Conservation (phyloP, 208 protist genomes). For the Trypanosoma vivax region DNA sequence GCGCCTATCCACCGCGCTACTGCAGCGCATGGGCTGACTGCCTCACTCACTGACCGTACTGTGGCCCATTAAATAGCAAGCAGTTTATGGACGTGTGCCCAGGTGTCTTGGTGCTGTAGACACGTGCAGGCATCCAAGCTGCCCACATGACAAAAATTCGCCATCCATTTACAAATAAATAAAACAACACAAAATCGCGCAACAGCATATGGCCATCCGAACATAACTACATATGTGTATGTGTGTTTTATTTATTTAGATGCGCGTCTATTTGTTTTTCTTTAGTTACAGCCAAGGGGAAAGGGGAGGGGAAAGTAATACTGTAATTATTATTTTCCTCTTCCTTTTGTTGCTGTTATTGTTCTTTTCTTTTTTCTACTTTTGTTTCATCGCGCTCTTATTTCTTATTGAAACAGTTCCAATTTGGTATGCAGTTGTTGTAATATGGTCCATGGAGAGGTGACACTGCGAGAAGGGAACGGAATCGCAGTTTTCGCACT, state of each 20-base stretch:
- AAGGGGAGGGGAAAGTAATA: neutral
- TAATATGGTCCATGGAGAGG: too few relatives aligned
- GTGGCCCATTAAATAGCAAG: too few relatives aligned
- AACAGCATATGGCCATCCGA: neutral
- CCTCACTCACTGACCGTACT: too few relatives aligned
- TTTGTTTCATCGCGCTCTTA: neutral
- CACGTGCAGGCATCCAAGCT: too few relatives aligned
- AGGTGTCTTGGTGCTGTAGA: too few relatives aligned
- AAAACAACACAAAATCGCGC: neutral
- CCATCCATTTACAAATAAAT: neutral
- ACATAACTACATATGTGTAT: constrained; percentile 5
- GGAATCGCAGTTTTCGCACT: too few relatives aligned
- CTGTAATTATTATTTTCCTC: too few relatives aligned
- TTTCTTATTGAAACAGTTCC: too few relatives aligned
- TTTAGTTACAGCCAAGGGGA: neutral
- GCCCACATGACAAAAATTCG: too few relatives aligned
- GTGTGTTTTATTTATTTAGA: constrained; percentile 14
- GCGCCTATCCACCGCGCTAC: constrained; percentile 40
- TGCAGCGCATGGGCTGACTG: constrained; percentile 25
- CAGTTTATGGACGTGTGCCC: too few relatives aligned
- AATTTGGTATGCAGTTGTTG: too few relatives aligned
- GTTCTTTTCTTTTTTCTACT: neutral
- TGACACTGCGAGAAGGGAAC: too few relatives aligned
- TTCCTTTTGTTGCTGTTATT: neutral
- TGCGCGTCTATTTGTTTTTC: neutral